phyloP scores from a whole-genome alignment of 1,284 basidiomycete species.

The Ceratobasidium sp. region DNA sequence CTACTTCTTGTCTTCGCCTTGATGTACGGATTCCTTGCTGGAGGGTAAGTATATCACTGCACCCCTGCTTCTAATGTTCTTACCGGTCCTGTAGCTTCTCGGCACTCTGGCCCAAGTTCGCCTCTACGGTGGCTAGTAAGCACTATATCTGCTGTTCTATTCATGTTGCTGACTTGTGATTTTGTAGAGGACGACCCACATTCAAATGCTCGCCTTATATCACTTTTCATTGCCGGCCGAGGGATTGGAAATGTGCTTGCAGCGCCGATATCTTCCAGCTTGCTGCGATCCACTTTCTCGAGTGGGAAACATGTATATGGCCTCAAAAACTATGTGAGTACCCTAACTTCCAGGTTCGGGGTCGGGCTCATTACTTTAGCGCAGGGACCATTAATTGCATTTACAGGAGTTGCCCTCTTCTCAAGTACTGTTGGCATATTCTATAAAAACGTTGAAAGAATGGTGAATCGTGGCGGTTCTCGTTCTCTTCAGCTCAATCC shows the following conservation, averaged over 20 bases:
- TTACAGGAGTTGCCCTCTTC: constrained; percentile 36
- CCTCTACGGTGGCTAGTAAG: constrained; percentile 46
- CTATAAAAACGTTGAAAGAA: constrained; percentile 33
- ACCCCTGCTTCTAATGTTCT: background rate
- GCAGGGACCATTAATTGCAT: constrained; percentile 38
- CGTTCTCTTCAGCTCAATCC: background rate
- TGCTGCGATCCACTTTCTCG: constrained; percentile 29
- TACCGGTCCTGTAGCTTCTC: constrained; percentile 41
- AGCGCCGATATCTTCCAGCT: constrained; percentile 33
- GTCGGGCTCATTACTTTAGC: background rate
- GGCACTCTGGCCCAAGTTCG: constrained; percentile 48
- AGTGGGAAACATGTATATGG: constrained; percentile 32
- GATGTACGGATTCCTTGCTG: constrained; percentile 47
- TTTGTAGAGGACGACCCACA: constrained; percentile 47
- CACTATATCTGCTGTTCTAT: background rate
- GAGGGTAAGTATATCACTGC: constrained; percentile 42
- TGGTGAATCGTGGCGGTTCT: background rate
- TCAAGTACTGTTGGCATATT: constrained; percentile 38
- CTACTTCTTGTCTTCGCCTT: constrained; percentile 45
- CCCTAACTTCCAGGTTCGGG: background rate
- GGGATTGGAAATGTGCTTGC: constrained; percentile 41
- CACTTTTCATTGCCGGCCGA: constrained; percentile 45
- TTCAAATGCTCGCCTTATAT: constrained; percentile 46
- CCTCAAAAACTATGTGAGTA: constrained; percentile 42
- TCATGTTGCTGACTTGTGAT: background rate